These are phyloP conservation scores for Hortiboletus flavorubellus DNA, from an alignment of 768 basidiomycete genomes.

Conservation along the genomic window DNA sequence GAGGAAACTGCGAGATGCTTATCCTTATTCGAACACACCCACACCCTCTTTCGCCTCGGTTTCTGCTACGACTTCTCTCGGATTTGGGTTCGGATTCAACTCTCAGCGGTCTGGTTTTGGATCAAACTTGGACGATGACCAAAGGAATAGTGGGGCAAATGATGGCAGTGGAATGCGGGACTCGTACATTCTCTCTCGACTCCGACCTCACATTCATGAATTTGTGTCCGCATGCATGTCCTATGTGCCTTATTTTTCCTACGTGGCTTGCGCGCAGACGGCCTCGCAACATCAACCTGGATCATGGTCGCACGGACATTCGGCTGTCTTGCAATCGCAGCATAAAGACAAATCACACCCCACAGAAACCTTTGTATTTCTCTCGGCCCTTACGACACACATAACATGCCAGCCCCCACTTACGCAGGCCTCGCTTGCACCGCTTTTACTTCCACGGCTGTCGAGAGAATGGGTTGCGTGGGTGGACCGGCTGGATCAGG, in stretches of 20 bases:
- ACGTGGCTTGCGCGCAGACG: conserved; percentile 34
- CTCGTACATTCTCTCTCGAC: conserved; percentile 70
- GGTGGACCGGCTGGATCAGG: conserved; percentile 64
- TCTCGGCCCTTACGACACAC: conserved; percentile 65
- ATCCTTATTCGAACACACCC: conserved; percentile 67
- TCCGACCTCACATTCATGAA: conserved; percentile 72
- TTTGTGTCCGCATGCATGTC: conserved; percentile 76
- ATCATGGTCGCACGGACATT: conserved; percentile 37
- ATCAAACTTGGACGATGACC: conserved; percentile 29
- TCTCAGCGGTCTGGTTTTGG: conserved; percentile 31
- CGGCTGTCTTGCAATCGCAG: conserved; percentile 44
- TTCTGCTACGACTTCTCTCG: conserved; percentile 35
- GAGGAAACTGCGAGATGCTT: conserved; percentile 74
- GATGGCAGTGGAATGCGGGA: conserved; percentile 70
- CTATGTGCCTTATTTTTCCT: conserved; percentile 85
- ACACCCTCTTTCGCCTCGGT: conserved; percentile 31
- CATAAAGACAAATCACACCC: conserved; percentile 69
- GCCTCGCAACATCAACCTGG: conserved; percentile 19
- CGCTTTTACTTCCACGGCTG: conserved; percentile 60
- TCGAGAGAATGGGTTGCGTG: conserved; percentile 76
- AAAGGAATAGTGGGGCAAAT: conserved; percentile 17
- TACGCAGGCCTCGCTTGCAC: conserved; percentile 54
- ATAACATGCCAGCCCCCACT: conserved; percentile 66
- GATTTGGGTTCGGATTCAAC: conserved; percentile 27
- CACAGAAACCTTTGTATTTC: conserved; percentile 68